A percentile compares a stretch with the other conserved stretches of the same genome.
Conservation (phyloP, 139 green algal species). For the Yamagishiella unicocca region DNA sequence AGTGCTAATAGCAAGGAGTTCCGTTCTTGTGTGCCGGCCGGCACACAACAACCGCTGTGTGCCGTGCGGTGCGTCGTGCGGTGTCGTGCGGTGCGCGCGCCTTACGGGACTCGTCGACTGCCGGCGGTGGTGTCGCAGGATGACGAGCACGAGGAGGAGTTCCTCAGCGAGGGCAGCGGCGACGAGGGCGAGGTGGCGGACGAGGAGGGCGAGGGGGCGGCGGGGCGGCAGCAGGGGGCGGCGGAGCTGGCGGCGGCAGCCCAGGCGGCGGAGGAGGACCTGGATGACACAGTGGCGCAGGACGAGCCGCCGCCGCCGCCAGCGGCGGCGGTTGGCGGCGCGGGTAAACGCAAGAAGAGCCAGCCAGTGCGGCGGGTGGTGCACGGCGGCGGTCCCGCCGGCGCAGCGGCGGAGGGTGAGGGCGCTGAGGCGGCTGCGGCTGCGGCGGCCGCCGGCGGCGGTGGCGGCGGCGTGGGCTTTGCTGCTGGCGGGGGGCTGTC, state of each 20-base stretch:
- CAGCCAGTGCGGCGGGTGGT: too few relatives aligned
- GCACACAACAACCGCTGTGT: too few relatives aligned
- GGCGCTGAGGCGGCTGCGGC: neutral
- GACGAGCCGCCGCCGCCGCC: neutral
- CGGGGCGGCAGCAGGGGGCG: neutral
- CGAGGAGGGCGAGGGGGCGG: neutral
- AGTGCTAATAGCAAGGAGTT: too few relatives aligned
- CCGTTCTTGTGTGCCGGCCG: too few relatives aligned
- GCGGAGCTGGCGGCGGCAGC: neutral
- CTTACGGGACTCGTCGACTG: too few relatives aligned
- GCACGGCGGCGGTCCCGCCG: neutral
- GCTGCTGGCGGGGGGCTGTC: neutral
- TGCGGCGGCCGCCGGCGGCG: neutral
- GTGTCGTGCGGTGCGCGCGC: too few relatives aligned
- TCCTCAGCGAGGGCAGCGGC: neutral
- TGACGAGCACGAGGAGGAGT: constrained; percentile 11
- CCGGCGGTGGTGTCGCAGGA: too few relatives aligned
- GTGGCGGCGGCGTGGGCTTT: neutral
- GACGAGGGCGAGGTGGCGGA: neutral
- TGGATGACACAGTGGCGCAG: neutral
- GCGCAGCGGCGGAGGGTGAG: neutral
- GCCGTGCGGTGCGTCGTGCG: too few relatives aligned
- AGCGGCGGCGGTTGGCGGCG: neutral
- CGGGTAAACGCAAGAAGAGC: too few relatives aligned
- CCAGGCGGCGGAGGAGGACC: neutral